Base-by-base conservation (phyloP, 495 filamentous ascomycete genomes). In the Ramalina intermedia region DNA sequence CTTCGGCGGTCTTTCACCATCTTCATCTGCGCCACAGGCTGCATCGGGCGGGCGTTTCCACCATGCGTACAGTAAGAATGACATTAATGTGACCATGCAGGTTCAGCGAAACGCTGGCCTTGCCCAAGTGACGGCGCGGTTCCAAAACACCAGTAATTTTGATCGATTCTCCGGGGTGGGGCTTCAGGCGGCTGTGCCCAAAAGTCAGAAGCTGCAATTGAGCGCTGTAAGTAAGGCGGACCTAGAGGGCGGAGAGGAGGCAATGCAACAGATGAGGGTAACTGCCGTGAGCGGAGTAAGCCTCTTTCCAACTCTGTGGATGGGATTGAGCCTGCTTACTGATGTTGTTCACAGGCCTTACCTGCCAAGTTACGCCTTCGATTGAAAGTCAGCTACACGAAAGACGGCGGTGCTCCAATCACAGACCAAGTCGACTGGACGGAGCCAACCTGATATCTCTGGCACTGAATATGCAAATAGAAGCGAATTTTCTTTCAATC, bases 391-490 rank as follows among this genome's bases (percentile, higher is more conserved):
- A 78, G 78, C 44, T 96, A 85, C 64, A 69, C 74, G 36, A 82
- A 79, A 55, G 80, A 81, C 46, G 73, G 77, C 23, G 71, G 68
- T n/a, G 73, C 75, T 23, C 69, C 79, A 44, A 76, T 93, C 7
- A 84, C 80, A 58, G 93, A 98, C 56, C 87, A 95, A 66, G 88
- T 96, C 49, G 89, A 96, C 69, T 98, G 91, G 91, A 76, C 81
- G 43, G 91, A 98, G 63, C 85, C 87, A 29, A 66, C 69, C 8
- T 71, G 55, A 65, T 14, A 24, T 24, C 8, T 7, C 12, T 33
- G 29, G 29, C 29, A 33, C 29, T 33, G 29, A 33, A 33, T 7
- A 33, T 33, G 29, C 29, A 33, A 33, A 33, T 33, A 33, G 29
- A 33, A 33, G 29, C 29, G 8, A 33, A 7, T 33, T 33, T 8